Evolutionary conservation across 129 eudicot genomes (phyloP).

Genomic region (Escallonia herrerae): DNA sequence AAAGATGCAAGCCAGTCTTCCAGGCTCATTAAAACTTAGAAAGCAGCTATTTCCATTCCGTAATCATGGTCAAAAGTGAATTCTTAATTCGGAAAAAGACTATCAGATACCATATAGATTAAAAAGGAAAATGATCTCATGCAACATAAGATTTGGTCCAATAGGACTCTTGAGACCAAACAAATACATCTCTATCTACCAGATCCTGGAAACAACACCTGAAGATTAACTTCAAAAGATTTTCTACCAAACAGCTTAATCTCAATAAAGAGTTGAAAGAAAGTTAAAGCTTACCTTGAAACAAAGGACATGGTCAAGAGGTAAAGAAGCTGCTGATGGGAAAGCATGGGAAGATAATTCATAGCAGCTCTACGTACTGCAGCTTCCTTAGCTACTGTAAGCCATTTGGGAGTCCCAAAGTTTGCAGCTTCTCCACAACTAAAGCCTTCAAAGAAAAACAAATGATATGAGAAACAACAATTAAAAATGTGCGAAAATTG

Average conservation of each 20-base stretch:
- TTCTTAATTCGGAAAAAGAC: no score
- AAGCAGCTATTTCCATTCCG: neutral
- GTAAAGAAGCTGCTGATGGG: slow-evolving; percentile 92
- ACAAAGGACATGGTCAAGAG: slow-evolving; percentile 90
- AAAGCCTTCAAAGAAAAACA: slow-evolving; percentile 43
- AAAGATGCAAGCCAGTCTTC: neutral
- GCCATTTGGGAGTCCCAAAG: slow-evolving; percentile 93
- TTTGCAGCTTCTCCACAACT: slow-evolving; percentile 99
- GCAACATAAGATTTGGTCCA: neutral
- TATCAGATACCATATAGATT: no score
- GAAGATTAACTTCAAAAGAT: neutral
- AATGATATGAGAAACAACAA: no score
- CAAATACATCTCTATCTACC: neutral
- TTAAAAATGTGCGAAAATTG: no score
- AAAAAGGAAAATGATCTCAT: no score
- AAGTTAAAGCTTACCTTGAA: slow-evolving; percentile 53
- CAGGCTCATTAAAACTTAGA: neutral
- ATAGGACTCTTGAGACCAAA: neutral
- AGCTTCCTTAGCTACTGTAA: slow-evolving; percentile 88
- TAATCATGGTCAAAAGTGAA: no score
- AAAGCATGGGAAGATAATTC: slow-evolving; percentile 99
- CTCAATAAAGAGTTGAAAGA: neutral
- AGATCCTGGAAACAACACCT: neutral
- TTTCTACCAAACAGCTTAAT: neutral
- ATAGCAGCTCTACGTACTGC: slow-evolving; percentile 97